These are phyloP conservation scores for Phaeosphaeriaceae sp. DNA, from an alignment of 2,329 filamentous ascomycete species.

Conservation along the genomic window DNA sequence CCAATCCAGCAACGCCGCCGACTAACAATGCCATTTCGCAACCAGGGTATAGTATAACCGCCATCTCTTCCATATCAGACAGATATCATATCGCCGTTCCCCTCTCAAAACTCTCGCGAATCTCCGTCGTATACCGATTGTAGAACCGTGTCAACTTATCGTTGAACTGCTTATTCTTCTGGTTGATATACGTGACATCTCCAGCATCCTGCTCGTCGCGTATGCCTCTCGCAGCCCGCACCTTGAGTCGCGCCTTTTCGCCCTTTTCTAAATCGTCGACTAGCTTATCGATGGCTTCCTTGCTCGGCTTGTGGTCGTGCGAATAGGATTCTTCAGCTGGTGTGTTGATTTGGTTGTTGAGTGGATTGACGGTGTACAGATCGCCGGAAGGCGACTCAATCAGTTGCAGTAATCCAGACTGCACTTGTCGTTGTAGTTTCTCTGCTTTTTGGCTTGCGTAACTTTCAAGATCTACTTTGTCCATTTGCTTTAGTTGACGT, in stretches of 20 bases:
- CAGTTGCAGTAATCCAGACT: conserved; percentile 84
- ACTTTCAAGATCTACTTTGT: conserved; percentile 73
- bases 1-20: conserved; percentile 7
- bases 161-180: conserved; percentile 99
- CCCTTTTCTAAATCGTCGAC: conserved; percentile 87
- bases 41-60: conserved; percentile 35
- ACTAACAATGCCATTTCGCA: conserved; percentile 2
- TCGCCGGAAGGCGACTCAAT: conserved; percentile 90
- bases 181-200: conserved; percentile 98
- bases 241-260: conserved; percentile 85
- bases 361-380: conserved; percentile 89
- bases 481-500: conserved; percentile 79
- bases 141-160: conserved; percentile 95
- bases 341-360: conserved; percentile 90
- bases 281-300: conserved; percentile 84
- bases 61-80: not conserved
- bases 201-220: conserved; percentile 75
- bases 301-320: conserved; percentile 83
- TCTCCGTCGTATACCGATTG: conserved; percentile 97
- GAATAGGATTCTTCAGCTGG: conserved; percentile 84
- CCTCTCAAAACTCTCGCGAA: conserved; percentile 95
- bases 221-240: conserved; percentile 78
- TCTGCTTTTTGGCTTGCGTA: conserved; percentile 88
- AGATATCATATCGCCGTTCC: conserved; percentile 82
- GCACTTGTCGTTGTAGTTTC: conserved; percentile 83